Percentiles rank a stretch among this genome's conserved stretches.
Conservation (phyloP, 768 basidiomycete species). For the Trametes cinnabarina region DNA sequence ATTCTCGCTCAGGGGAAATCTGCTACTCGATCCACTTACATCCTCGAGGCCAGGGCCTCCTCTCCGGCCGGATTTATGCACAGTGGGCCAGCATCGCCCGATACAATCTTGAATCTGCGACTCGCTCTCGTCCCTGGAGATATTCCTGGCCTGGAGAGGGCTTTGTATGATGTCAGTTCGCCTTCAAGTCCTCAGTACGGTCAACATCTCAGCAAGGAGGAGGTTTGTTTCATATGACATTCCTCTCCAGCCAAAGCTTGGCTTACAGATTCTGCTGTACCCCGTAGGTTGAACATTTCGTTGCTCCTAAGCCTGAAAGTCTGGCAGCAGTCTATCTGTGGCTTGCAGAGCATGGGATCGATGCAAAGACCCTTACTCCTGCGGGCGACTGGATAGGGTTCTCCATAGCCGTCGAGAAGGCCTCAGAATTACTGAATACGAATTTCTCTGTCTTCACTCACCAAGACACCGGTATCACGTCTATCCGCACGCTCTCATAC, state of each 20-base stretch:
- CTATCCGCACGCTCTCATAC: conserved; percentile 36
- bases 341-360: conserved; percentile 27
- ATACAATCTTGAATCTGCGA: conserved; percentile 33
- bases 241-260: neutral
- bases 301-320: conserved; percentile 24
- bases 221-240: conserved; percentile 12
- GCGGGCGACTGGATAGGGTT: conserved; percentile 36
- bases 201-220: conserved; percentile 22
- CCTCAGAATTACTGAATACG: conserved; percentile 35
- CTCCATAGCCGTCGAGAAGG: conserved; percentile 31
- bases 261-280: neutral
- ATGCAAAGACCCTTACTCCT: conserved; percentile 24
- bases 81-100: neutral
- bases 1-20: neutral
- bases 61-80: neutral
- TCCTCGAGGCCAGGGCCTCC: neutral
- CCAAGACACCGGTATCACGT: conserved; percentile 25
- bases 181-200: conserved; percentile 37
- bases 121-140: conserved; percentile 37
- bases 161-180: conserved; percentile 36
- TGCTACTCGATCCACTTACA: neutral
- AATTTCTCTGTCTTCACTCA: conserved; percentile 36
- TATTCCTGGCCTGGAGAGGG: conserved; percentile 35
- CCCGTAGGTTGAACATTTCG: neutral
- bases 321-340: conserved; percentile 26